Percentiles rank a stretch among this genome's conserved stretches.
Conservation (phyloP, 345 rosid species). For the Microthlaspi erraticum region DNA sequence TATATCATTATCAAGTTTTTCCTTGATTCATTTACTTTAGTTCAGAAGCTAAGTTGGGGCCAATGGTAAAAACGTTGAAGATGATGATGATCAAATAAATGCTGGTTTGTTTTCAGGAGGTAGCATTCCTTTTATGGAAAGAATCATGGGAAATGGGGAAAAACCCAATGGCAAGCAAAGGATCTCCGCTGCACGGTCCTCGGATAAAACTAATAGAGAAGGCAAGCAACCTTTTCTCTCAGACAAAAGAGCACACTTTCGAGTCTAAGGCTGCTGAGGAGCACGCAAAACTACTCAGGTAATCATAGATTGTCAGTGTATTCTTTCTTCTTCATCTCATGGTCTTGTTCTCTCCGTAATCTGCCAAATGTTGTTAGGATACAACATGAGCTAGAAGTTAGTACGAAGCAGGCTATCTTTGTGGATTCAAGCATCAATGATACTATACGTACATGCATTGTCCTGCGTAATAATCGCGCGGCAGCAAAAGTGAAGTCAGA, state of each 20-base stretch:
- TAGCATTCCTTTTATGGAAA: conserved; percentile 93
- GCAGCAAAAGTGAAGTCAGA: conserved; percentile 63
- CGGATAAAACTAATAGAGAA: conserved; percentile 90
- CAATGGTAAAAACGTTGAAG: conserved; percentile 16
- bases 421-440: conserved; percentile 98
- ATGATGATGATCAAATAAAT: conserved; percentile 4
- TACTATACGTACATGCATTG: conserved; percentile 96
- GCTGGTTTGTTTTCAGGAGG: conserved; percentile 60
- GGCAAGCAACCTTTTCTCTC: conserved; percentile 72
- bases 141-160: conserved; percentile 93
- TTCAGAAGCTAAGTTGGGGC: conserved; percentile 16
- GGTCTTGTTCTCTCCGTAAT: background rate
- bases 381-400: conserved; percentile 90
- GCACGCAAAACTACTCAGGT: conserved; percentile 94
- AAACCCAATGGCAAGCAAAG: conserved; percentile 97
- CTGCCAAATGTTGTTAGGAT: conserved; percentile 54
- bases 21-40: conserved; percentile 5
- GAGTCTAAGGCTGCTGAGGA: conserved; percentile 99
- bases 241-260: conserved; percentile 89
- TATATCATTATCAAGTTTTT: conserved; percentile 40
- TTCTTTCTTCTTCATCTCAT: conserved; percentile 12
- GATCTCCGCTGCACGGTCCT: conserved; percentile 95
- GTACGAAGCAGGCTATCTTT: conserved; percentile 93
- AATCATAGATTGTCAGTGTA: conserved; percentile 17
- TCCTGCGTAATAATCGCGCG: conserved; percentile 77